Evolutionary conservation across 1,284 basidiomycete species (phyloP), one percentile per base, ranked within the genome.

Genomic region (Microstroma glucosiphilum): DNA sequence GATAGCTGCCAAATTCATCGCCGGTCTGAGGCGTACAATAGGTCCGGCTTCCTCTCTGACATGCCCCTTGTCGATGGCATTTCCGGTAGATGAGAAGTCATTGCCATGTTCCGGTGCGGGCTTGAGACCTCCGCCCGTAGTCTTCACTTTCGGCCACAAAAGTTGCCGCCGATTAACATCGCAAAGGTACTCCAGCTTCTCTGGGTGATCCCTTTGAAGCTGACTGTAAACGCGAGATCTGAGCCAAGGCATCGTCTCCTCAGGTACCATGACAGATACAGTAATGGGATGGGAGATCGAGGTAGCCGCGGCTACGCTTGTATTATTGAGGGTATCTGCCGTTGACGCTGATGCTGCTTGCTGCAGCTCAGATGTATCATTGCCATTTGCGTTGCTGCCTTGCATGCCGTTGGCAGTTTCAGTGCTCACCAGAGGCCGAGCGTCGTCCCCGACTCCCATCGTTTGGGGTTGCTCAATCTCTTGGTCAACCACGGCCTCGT

Each of bases 401-500:
- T 37, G 30, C 9, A 37, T 37, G 12, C 46, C 12, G 23, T n/a
- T 23, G 3, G 51, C 21, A 19, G 51, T 21, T 15, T 23, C 21
- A 21, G 51, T 21, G 21, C 17, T 17, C 6, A 48, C 43, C 43
- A 48, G 17, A 37, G 30, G 30, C 9, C 30, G 30, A n/a, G 43
- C 43, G 6, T 17, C 17, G 17, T n/a, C 43, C 43, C 13, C 43
- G 15, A n/a, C 17, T n/a, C 43, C 43, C 51, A 54, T 54, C 6
- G 51, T 25, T 3, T 54, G 51, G 15, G 51, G 51, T 25, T 54
- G 51, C 51, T 54, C 51, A 19, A 54, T 15, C 64, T 80, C 1
- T 66, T 77, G 7, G 66, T 82, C 12, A 66, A 80, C 17, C 53
- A 60, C 26, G 77, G 72, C 57, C 69, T 82, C 58, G 68, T 80